Evolutionary conservation across 345 rosid genomes (phyloP), one percentile per base, ranked within the genome.

Genomic region (Geranium brycei): DNA sequence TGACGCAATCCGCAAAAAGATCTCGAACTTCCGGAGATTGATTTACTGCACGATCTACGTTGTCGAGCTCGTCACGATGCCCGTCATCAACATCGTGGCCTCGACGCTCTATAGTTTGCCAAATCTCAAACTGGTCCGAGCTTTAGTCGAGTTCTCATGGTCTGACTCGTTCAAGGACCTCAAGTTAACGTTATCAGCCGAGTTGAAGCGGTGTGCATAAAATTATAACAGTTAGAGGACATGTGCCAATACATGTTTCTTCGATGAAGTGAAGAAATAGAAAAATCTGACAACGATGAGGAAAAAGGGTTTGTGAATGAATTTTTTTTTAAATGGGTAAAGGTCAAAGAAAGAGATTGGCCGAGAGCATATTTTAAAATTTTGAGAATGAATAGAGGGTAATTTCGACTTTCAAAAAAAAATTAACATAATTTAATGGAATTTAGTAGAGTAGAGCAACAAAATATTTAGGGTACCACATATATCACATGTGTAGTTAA

Each of bases 81-180:
- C 58, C 35, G 35, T 59, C 58, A 63, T 62, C 12, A 57, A 32
- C 13, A 62, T 7, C 15, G n/a, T 59, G 57, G 28, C 59, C 12
- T 58, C 69, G 19, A 14, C 28, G 57, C 35, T 66, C 18, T 8
- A 23, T 38, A 63, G 69, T 2, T 35, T 10, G 10, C 47, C 57
- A 2, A 57, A 4, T 16, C 31, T 17, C 18, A n/a, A 41, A 8
- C 38, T 3, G 0, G 63, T 38, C 31, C 69, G 69, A 13, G 38
- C 32, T 3, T 61, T 61, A 17, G 51, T 30, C 51, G 69, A 66
- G 63, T 66, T 58, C n/a, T 19, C 19, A 17, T 66, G 69, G 69
- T 51, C 63, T 7, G 63, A 19, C 62, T 19, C 62, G 57, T 66
- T 66, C 57, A 66, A 66, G 58, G 19, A 23, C 5, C 57, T 66